Evolutionary conservation across 768 basidiomycete genomes (phyloP).

Genomic region (Amanita brunnescens): DNA sequence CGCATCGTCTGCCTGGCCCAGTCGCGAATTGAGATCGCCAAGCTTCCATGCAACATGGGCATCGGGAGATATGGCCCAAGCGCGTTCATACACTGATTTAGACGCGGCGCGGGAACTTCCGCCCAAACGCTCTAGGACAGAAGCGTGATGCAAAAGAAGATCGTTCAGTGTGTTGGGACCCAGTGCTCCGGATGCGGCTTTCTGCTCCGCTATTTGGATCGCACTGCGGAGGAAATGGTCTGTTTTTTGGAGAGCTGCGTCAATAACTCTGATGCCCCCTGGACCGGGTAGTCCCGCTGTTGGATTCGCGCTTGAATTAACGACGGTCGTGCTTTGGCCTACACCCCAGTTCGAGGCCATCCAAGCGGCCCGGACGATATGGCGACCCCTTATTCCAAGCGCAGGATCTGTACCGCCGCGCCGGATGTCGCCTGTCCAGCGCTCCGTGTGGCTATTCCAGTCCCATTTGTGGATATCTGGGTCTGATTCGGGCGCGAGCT

Average conservation of each 20-base stretch:
- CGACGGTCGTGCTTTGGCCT: slow-evolving; percentile 28
- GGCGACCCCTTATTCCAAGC: slow-evolving; percentile 53
- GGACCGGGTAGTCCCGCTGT: slow-evolving; percentile 20
- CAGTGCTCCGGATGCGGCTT: slow-evolving; percentile 28
- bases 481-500: slow-evolving; percentile 38
- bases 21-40: slow-evolving; percentile 52
- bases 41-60: slow-evolving; percentile 56
- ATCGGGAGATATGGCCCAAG: slow-evolving; percentile 39
- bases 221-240: slow-evolving; percentile 46
- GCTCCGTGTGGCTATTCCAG: slow-evolving; percentile 56
- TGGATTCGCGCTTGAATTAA: slow-evolving; percentile 28
- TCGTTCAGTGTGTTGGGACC: slow-evolving; percentile 43
- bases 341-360: slow-evolving; percentile 60
- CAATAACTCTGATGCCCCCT: slow-evolving; percentile 35
- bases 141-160: slow-evolving; percentile 47
- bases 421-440: slow-evolving; percentile 47
- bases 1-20: slow-evolving; percentile 46
- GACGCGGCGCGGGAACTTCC: slow-evolving; percentile 42
- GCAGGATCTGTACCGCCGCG: slow-evolving; percentile 64
- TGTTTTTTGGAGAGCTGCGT: slow-evolving; percentile 46
- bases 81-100: slow-evolving; percentile 46
- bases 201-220: slow-evolving; percentile 35
- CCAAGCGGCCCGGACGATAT: slow-evolving; percentile 64
- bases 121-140: slow-evolving; percentile 55
- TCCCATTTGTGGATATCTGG: slow-evolving; percentile 50